Evolutionary conservation across 2,329 filamentous ascomycete species (phyloP).

Genomic region (Penicillium sp.): DNA sequence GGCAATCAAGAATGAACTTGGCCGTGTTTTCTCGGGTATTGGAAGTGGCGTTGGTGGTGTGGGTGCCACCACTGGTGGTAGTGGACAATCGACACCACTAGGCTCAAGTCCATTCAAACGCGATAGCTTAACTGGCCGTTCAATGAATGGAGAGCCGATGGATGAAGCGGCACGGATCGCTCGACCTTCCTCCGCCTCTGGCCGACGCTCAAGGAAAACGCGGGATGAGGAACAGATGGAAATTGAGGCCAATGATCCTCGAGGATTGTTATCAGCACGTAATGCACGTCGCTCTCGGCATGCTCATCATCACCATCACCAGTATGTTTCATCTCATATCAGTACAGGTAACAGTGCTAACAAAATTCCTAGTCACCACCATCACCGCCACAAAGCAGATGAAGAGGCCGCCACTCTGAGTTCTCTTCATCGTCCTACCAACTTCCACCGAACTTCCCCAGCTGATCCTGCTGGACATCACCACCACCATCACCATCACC

Average conservation of each 20-base stretch:
- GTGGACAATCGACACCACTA: conserved; percentile 57
- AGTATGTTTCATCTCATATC: conserved; percentile 43
- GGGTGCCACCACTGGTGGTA: conserved; percentile 50
- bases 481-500: conserved; percentile 49
- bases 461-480: conserved; percentile 35
- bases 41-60: conserved; percentile 66
- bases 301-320: conserved; percentile 61
- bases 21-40: conserved; percentile 93
- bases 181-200: conserved; percentile 50
- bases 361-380: conserved; percentile 45
- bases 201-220: conserved; percentile 65
- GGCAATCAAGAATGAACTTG: conserved; percentile 92
- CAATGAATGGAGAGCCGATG: conserved; percentile 38
- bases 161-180: conserved; percentile 42
- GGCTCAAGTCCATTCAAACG: conserved; percentile 53
- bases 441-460: conserved; percentile 31
- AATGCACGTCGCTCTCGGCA: conserved; percentile 62
- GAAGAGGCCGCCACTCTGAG: conserved; percentile 42
- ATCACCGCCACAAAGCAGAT: conserved; percentile 57
- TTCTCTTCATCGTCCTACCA: conserved; percentile 29
- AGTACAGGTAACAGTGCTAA: conserved; percentile 15
- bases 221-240: conserved; percentile 76
- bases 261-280: conserved; percentile 62
- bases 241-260: conserved; percentile 65
- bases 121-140: conserved; percentile 51